These are phyloP conservation scores for Chlamydomonas sp. DNA, from an alignment of 139 green algal genomes.

Conservation along the genomic window DNA sequence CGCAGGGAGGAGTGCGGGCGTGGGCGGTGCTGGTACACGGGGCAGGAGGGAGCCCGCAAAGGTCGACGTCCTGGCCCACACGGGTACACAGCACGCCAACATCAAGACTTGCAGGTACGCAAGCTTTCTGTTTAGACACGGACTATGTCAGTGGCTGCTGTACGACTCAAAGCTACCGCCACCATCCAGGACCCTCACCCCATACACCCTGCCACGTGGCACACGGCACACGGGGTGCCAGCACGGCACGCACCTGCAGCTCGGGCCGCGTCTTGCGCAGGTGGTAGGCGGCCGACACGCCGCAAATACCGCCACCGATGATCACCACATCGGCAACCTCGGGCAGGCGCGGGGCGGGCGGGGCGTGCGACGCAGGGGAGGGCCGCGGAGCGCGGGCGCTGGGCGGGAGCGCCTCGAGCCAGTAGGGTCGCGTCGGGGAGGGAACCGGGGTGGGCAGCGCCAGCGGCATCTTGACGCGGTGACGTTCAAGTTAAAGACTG, in stretches of 20 bases:
- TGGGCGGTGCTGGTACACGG: background rate
- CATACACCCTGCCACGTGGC: no score
- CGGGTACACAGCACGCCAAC: no score
- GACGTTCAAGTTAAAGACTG: no score
- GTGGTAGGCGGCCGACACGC: slow-evolving; percentile 31
- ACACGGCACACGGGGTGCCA: background rate
- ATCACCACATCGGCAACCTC: slow-evolving; percentile 17
- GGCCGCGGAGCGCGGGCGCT: background rate
- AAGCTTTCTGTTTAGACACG: no score
- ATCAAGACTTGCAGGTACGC: no score
- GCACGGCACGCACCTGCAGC: background rate
- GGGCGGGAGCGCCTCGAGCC: slow-evolving; percentile 4
- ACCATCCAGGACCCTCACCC: no score
- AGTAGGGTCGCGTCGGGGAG: slow-evolving; percentile 9
- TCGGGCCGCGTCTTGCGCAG: slow-evolving; percentile 16
- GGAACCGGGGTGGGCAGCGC: background rate
- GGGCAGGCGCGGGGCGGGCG: background rate
- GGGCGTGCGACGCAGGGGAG: background rate
- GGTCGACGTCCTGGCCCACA: no score
- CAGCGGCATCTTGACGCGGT: no score
- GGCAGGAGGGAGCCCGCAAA: no score
- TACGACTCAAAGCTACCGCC: no score
- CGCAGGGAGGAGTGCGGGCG: background rate
- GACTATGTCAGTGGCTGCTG: no score
- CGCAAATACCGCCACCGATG: slow-evolving; percentile 30